Percentiles rank a stretch among this genome's conserved stretches.
These are phyloP conservation scores for Phytophthora lateralis DNA, from an alignment of 352 stramenopile species.

Conservation along the genomic window DNA sequence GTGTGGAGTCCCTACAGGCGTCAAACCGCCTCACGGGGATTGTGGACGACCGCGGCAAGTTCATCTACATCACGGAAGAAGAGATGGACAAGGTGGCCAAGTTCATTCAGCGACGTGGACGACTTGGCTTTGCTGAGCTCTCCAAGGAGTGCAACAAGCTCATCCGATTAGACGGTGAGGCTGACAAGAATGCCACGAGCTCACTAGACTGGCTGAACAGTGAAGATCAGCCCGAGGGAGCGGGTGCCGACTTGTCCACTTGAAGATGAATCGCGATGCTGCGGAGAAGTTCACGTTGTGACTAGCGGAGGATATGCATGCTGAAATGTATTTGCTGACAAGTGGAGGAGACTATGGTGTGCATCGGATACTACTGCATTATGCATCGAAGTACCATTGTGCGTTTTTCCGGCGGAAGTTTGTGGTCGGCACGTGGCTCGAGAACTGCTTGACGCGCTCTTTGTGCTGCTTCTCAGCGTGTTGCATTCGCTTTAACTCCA, in stretches of 20 bases:
- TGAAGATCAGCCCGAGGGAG: conserved; percentile 28
- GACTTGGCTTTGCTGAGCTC: conserved; percentile 64
- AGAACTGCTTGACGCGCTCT: conserved; percentile 65
- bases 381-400: conserved; percentile 87
- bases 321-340: conserved; percentile 33
- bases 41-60: conserved; percentile 81
- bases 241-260: conserved; percentile 25
- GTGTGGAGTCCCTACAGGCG: conserved; percentile 58
- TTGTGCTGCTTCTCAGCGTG: conserved; percentile 78
- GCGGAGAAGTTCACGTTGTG: conserved; percentile 2
- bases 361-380: conserved; percentile 19
- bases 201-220: conserved; percentile 48
- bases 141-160: conserved; percentile 83
- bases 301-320: conserved; percentile 13
- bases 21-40: conserved; percentile 71
- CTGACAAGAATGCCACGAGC: conserved; percentile 38
- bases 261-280: conserved; percentile 1
- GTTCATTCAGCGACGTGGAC: conserved; percentile 72
- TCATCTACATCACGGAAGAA: conserved; percentile 82
- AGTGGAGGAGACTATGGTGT: conserved; percentile 11
- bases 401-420: conserved; percentile 77
- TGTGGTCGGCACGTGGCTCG: conserved; percentile 45
- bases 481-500: conserved; percentile 83
- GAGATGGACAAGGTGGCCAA: conserved; percentile 79
- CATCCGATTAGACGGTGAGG: conserved; percentile 63